These are phyloP conservation scores for Capsicum pubescens DNA, from an alignment of 257 asterid species.

Conservation along the genomic window DNA sequence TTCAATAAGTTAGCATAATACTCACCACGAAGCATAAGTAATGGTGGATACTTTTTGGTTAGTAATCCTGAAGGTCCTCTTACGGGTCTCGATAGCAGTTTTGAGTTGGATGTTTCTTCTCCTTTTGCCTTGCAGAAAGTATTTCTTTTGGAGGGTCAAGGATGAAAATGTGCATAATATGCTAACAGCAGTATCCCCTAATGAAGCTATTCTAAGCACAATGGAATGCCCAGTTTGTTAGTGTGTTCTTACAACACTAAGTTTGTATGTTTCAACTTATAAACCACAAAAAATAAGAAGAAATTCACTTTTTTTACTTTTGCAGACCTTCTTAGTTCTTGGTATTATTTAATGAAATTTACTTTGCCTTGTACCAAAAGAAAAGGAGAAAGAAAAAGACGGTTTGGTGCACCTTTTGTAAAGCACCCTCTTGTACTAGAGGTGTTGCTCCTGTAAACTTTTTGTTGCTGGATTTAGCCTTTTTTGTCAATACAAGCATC, in stretches of 20 bases:
- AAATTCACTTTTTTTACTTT: not conserved
- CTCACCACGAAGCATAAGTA: not conserved
- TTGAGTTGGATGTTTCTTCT: slow-evolving; percentile 7
- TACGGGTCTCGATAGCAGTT: not conserved
- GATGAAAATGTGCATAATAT: slow-evolving; percentile 10
- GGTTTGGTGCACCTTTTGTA: not conserved
- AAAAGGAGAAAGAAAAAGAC: not conserved
- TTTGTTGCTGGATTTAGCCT: not conserved
- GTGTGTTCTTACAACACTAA: not conserved
- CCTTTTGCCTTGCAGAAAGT: slow-evolving; percentile 2
- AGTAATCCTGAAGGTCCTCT: not conserved
- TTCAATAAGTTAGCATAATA: not conserved
- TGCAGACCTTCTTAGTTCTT: slow-evolving; percentile 5
- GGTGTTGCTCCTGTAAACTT: not conserved
- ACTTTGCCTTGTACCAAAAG: not conserved
- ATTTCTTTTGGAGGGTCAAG: not conserved
- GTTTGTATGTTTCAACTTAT: not conserved
- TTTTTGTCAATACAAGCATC: not conserved
- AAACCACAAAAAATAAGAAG: not conserved
- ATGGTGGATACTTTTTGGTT: not conserved
- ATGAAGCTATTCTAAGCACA: not conserved
- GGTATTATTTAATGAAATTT: slow-evolving; percentile 14
- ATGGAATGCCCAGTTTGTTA: not conserved
- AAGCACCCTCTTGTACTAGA: slow-evolving; percentile 3
- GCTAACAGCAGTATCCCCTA: not conserved